Conservation (phyloP, 257 asterid genomes). For the Solanum virginianum region DNA sequence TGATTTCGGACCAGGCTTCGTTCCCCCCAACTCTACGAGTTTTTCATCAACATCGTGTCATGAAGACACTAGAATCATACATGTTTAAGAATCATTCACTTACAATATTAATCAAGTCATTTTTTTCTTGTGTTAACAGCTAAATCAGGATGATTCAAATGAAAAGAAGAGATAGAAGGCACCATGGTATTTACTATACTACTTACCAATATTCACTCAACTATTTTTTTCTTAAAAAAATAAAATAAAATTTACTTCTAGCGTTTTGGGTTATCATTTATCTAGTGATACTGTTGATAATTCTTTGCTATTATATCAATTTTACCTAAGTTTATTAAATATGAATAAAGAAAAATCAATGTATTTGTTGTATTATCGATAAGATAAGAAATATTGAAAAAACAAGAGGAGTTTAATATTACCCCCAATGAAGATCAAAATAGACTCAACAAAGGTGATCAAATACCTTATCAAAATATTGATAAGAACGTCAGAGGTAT, state of each 20-base stretch:
- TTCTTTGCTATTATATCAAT: neutral
- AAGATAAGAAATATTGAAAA: neutral
- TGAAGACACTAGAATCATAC: neutral
- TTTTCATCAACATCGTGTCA: neutral
- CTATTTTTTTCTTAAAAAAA: neutral
- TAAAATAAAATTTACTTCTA: neutral
- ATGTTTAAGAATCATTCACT: neutral
- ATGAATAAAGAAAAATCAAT: neutral
- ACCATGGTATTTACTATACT: neutral
- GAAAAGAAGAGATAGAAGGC: neutral
- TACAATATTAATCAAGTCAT: neutral
- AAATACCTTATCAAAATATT: neutral
- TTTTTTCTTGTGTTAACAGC: neutral
- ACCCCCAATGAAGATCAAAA: neutral
- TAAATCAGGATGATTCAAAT: neutral
- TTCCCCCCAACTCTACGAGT: conserved; percentile 11
- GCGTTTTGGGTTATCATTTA: neutral
- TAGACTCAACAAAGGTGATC: neutral
- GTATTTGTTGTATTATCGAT: neutral
- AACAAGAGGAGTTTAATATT: neutral
- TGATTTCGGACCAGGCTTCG: neutral
- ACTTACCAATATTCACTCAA: neutral
- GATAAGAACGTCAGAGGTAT: neutral
- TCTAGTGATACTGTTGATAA: neutral
- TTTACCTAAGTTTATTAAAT: neutral